These are phyloP conservation scores for Dipteronia sinensis DNA, from an alignment of 345 rosid species.

Conservation along the genomic window DNA sequence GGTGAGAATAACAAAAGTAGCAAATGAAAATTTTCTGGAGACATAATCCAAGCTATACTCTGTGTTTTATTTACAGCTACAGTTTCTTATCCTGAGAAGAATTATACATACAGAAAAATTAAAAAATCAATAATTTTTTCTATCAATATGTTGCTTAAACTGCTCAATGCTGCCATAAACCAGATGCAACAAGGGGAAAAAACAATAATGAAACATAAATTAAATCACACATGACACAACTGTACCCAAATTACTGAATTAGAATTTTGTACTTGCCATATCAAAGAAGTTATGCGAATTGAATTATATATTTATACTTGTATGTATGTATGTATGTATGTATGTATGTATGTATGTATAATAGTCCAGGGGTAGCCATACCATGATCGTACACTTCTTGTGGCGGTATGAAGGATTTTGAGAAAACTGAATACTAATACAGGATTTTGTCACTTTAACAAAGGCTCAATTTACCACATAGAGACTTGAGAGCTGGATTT, in stretches of 20 bases:
- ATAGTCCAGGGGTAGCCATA: background rate
- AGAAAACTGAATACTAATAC: background rate
- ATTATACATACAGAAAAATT: background rate
- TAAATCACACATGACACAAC: background rate
- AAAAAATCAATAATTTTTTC: background rate
- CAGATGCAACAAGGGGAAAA: background rate
- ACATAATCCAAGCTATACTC: background rate
- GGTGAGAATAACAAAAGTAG: background rate
- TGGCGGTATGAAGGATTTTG: background rate
- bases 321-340: no score
- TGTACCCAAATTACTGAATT: background rate
- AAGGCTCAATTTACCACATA: background rate
- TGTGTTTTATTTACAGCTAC: background rate
- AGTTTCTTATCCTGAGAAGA: background rate
- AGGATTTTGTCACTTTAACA: background rate
- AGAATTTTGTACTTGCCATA: background rate
- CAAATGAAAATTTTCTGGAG: background rate
- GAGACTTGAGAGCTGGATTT: background rate
- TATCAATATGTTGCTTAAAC: background rate
- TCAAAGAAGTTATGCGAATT: background rate
- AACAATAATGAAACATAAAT: background rate
- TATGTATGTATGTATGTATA: background rate
- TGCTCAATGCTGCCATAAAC: background rate
- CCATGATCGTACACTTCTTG: constrained; percentile 5
- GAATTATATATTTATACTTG: background rate